Percentiles rank a stretch among this genome's conserved stretches.
Conservation (phyloP, 1,284 basidiomycete genomes). For the Ganoderma boninense region DNA sequence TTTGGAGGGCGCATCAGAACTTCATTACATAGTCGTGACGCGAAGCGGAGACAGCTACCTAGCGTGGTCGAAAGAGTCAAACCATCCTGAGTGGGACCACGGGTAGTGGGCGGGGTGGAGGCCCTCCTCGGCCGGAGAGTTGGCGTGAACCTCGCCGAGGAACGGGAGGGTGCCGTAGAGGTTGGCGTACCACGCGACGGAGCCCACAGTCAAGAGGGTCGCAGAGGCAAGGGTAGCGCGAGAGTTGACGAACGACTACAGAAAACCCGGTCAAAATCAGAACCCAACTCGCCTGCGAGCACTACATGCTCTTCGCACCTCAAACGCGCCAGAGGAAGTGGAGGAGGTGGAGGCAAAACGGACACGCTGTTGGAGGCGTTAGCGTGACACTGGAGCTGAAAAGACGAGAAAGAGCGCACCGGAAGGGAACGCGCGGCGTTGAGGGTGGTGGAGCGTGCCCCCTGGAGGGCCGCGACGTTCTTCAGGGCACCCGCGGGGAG, state of each 20-base stretch:
- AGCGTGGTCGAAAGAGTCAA: constrained; percentile 96
- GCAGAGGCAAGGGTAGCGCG: constrained; percentile 82
- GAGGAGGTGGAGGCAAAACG: constrained; percentile 72
- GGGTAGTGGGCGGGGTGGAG: constrained; percentile 91
- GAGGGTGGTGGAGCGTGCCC: constrained; percentile 49
- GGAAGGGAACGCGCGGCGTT: constrained; percentile 53
- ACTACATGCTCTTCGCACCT: constrained; percentile 53
- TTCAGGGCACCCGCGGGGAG: constrained; percentile 73
- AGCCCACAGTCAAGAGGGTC: constrained; percentile 84
- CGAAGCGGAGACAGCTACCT: constrained; percentile 59
- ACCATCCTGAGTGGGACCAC: constrained; percentile 89
- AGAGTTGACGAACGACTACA: constrained; percentile 67
- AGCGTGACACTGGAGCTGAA: constrained; percentile 22
- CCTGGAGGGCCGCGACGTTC: constrained; percentile 51
- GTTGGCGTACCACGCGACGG: constrained; percentile 96
- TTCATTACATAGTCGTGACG: constrained; percentile 18
- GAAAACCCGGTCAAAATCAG: background rate
- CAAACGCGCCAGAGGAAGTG: constrained; percentile 62
- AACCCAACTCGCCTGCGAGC: no score
- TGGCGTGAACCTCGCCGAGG: constrained; percentile 89
- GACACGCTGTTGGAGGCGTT: constrained; percentile 51
- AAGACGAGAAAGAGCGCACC: constrained; percentile 45
- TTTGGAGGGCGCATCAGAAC: constrained; percentile 42
- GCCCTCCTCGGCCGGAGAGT: constrained; percentile 92
- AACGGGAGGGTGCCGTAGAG: constrained; percentile 91